Evolutionary conservation across 805 yeast genomes (phyloP), one percentile per base, ranked within the genome.

Genomic region (Peterozyma xylosa): DNA sequence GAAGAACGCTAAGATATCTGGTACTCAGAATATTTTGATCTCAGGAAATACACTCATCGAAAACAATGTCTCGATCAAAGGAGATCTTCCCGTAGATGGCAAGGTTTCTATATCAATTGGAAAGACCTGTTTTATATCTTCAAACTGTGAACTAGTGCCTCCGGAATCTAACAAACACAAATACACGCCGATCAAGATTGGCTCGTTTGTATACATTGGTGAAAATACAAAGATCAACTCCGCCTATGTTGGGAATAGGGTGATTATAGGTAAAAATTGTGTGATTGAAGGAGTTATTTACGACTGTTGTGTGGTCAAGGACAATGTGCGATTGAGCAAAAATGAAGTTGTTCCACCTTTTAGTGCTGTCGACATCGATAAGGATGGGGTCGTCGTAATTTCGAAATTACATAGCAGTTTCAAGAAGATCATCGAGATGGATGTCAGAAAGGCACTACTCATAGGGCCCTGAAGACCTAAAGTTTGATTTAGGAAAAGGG

Each of bases 311-410:
- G 48, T 73, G 2, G 61, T 78, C 3, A 64, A 67, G 17, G 59
- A 64, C 41, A 67, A 67, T 11, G 63, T 73, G 0, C 47, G 50
- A 2, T 49, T 78, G 2, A 78, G 79, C 0, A 59, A 65, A 2
- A 63, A 61, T 13, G 56, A 57, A 46, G 67, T 71, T 18, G 62
- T 77, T n/a, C 80, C 83, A 2, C 77, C 82, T 0, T 77, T 68
- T 48, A 66, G 75, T 33, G 58, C 65, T 29, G 80, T 76, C 14
- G 45, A 21, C 35, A 16, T 16, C 21, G 42, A 21, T 9, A 33
- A 35, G n/a, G 32, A 38, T 39, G 13, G 41, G 29, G 7, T 14
- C 15, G 11, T 39, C 21, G 41, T 53, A 42, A 48, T 40, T 40
- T 42, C 32, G 13, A 50, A 42, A 2, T 48, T 66, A 18, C 50